Evolutionary conservation across 768 basidiomycete genomes (phyloP), one percentile per base, ranked within the genome.

Genomic region (Leccinellum rugosiceps): DNA sequence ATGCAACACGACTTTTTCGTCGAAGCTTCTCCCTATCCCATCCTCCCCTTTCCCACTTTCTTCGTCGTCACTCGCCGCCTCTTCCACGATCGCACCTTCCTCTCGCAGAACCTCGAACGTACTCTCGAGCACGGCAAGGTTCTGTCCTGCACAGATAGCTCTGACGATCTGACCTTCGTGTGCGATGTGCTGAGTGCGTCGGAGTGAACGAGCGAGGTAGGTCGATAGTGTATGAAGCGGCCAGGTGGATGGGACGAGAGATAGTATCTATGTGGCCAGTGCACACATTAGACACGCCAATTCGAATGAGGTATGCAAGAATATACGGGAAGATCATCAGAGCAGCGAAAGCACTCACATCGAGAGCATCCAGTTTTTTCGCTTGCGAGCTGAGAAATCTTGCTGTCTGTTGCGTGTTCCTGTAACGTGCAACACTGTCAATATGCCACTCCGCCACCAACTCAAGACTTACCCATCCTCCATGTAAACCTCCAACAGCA

Each of bases 401-500:
- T 6, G 88, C 81, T 0, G 90, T 84, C 43, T 85, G 83, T 19
- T 82, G 80, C 1, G 74, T 68, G 56, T 81, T 79, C 48, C 86
- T 90, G 56, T 21, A 34, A 54, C 50, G 56, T n/a, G 46, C 34
- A 13, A 35, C 48, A 11, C 6, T n/a, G 34, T 1, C 28, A 46
- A 28, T 50, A n/a, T 17, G n/a, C 43, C 21, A 8, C 35, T 31
- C 45, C 5, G 23, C 4, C 15, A 17, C 6, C 3, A 31, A 45
- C 38, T 19, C 10, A n/a, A 55, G 28, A 79, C 87, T 57, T 63
- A 91, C 90, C 83, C 83, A 55, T 86, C 84, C 34, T 76, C 77
- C 87, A 93, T 88, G 71, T 94, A 94, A 7, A 94, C 88, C 67
- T 89, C 85, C 57, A 96, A 66, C 28, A 96, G 71, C 30, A 85